Evolutionary conservation across 495 filamentous ascomycete species (phyloP), one percentile per base, ranked within the genome.

Genomic region (Elasticomyces elasticus): DNA sequence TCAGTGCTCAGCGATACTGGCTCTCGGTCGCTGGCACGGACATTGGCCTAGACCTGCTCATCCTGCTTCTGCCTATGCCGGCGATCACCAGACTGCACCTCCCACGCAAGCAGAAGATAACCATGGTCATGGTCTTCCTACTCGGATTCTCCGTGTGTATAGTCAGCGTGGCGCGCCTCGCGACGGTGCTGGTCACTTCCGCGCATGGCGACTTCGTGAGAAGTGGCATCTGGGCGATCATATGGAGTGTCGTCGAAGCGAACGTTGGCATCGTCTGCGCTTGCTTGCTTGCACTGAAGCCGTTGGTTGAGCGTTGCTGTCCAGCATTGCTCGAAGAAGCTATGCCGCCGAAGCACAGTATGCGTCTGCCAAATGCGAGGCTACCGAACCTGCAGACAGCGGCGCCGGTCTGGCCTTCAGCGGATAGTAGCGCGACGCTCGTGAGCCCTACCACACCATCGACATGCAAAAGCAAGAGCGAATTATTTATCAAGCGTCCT

Each of bases 51-150:
- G 64, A 68, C 50, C 58, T 62, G 27, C 33, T 62, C 1, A 41
- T 67, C 17, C 56, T 68, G 54, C 23, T 64, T 10, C 37, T 67
- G n/a, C 67, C 67, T 13, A 55, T 70, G 42, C 66, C 63, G 11
- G 44, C 59, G 2, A 60, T 69, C 17, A 42, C 30, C 27, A 44
- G 35, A 13, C 54, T 70, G 22, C 59, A 54, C 28, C 51, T 70
- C 11, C 56, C 59, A 9, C 53, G 52, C 22, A 53, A 56, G 48
- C 66, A 81, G 55, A 83, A 78, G 58, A 22, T 69, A 26, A 73
- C 69, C 0, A 60, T 83, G 12, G 67, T 79, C 47, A 60, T 71
- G 19, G 71, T 82, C 20, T 82, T 83, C 56, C 70, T 71, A 1
- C 66, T 83, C 0, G 80, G 81, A 50, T 72, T 69, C 59, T 72